Evolutionary conservation across 495 filamentous ascomycete species (phyloP), one percentile per base, ranked within the genome.

Genomic region (Collariella sp.): DNA sequence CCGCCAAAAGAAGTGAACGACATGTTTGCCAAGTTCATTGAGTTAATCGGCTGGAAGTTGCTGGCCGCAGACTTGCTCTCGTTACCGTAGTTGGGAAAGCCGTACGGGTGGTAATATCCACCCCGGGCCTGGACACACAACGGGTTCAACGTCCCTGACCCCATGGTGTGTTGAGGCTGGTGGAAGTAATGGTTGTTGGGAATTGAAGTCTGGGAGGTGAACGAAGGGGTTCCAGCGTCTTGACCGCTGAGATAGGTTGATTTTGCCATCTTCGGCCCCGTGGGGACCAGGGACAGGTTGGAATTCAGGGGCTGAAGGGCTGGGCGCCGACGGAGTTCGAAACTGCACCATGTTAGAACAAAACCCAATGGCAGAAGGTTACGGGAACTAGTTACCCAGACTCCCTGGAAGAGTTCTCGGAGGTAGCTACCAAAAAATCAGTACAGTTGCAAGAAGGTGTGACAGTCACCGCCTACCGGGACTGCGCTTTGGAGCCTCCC

Each of bases 111-210:
- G 38, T 69, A 62, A 19, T 51, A 64, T n/a, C 63, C 65, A 16
- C 61, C 56, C 44, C 64, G 59, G 22, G 62, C 54, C 35, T 70
- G 69, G 45, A 67, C 63, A 54, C 62, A 75, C 16, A 78, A 65
- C 1, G 76, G 75, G 46, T 78, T 78, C 42, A 69, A 67, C 31
- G 50, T 67, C 9, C 66, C 62, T 48, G 60, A 43, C 9, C 66
- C 59, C 33, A 69, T 60, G 7, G 62, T 52, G 22, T 70, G 66
- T 18, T 66, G 56, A 2, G 66, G 54, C 19, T 63, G n/a, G n/a
- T n/a, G 65, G 10, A 69, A 62, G 36, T 70, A 75, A 11, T 64
- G 54, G 55, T 63, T 64, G 34, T 12, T 43, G 4, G 63, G 26
- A 10, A 62, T 20, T 12, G 56, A 20, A 23, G 46, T 42, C 33